A percentile compares a stretch with the other conserved stretches of the same genome.
phyloP scores from a whole-genome alignment of 2,329 filamentous ascomycete species.

The Mycosphaerella arachidis region DNA sequence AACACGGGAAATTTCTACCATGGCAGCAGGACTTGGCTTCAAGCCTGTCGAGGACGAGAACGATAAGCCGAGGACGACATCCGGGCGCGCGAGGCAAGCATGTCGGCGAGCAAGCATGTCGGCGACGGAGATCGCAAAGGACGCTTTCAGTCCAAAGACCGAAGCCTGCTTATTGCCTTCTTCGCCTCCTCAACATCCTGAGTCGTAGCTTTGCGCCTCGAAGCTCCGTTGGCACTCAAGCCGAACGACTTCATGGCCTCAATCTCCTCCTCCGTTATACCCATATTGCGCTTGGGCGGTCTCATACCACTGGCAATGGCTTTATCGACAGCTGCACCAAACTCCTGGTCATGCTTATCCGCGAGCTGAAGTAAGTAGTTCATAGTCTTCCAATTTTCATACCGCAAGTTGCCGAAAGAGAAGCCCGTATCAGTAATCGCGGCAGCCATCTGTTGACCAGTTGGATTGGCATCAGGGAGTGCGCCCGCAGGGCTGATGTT shows the following conservation, averaged over 20 bases:
- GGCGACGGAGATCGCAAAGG: too few species aligned
- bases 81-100: too few species aligned
- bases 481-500: slow-evolving; percentile 9
- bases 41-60: too few species aligned
- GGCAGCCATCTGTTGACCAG: neutral
- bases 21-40: too few species aligned
- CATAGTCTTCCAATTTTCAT: slow-evolving; percentile 47
- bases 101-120: too few species aligned
- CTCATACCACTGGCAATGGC: neutral
- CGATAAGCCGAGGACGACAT: too few species aligned
- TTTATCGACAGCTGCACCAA: slow-evolving; percentile 16
- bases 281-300: neutral
- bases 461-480: neutral
- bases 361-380: slow-evolving; percentile 41
- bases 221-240: neutral
- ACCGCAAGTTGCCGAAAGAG: slow-evolving; percentile 44
- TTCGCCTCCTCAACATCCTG: neutral
- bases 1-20: too few species aligned
- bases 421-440: slow-evolving; percentile 27
- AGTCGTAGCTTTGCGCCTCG: neutral
- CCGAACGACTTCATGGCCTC: neutral
- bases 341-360: slow-evolving; percentile 26
- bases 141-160: neutral
- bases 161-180: neutral
- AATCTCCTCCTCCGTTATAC: neutral